phyloP scores from a whole-genome alignment of 1,284 basidiomycete genomes.

The Psilocybe mexicana region DNA sequence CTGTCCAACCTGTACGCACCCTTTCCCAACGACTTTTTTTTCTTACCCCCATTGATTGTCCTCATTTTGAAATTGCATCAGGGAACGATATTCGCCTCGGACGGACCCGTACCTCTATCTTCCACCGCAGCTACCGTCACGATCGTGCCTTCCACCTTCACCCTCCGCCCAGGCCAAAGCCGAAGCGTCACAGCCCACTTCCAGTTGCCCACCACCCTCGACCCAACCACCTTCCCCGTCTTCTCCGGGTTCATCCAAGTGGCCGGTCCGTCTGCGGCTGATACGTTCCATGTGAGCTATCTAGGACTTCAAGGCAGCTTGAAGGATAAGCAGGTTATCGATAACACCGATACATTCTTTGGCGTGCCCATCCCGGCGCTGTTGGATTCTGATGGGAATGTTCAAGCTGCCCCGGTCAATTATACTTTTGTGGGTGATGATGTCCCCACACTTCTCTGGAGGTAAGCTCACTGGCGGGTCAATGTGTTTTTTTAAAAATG shows the following conservation, averaged over 20 bases:
- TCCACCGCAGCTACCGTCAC: conserved; percentile 42
- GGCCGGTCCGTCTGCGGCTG: conserved; percentile 29
- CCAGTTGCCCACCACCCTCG: conserved; percentile 45
- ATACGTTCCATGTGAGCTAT: conserved; percentile 51
- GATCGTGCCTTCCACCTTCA: conserved; percentile 35
- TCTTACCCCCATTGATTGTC: neutral
- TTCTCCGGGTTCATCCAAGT: conserved; percentile 63
- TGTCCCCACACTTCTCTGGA: conserved; percentile 44
- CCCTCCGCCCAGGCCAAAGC: conserved; percentile 33
- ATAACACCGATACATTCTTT: conserved; percentile 49
- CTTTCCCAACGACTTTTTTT: neutral
- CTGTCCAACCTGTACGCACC: conserved; percentile 36
- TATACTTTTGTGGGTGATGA: conserved; percentile 54
- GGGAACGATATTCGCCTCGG: conserved; percentile 41
- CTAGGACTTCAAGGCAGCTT: conserved; percentile 49
- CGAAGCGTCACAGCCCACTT: conserved; percentile 34
- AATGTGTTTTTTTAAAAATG: neutral
- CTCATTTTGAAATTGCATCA: conserved; percentile 11
- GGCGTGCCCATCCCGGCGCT: conserved; percentile 44
- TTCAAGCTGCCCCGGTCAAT: conserved; percentile 41
- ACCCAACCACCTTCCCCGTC: conserved; percentile 51
- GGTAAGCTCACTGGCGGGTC: conserved; percentile 28
- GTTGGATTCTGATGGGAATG: conserved; percentile 39
- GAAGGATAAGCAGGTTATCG: conserved; percentile 49
- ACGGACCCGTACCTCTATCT: conserved; percentile 53